These are phyloP conservation scores for Ascochyta viciae-villosae DNA, from an alignment of 2,329 filamentous ascomycete species.

Conservation along the genomic window DNA sequence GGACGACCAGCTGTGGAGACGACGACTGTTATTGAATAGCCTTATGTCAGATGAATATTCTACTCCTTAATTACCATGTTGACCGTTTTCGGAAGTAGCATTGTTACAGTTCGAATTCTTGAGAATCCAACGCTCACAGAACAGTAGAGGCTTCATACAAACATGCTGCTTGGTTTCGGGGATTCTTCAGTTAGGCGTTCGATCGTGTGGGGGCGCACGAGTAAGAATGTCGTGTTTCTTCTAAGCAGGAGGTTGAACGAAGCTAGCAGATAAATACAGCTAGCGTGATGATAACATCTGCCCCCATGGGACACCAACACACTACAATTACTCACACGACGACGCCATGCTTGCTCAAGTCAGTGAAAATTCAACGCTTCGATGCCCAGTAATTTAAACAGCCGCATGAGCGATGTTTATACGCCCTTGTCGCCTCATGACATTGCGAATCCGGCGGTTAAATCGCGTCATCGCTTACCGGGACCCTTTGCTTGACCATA, in stretches of 20 bases:
- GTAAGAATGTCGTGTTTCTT: too few species aligned
- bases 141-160: too few species aligned
- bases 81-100: not conserved
- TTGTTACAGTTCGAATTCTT: not conserved
- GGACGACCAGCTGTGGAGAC: not conserved
- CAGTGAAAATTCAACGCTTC: not conserved
- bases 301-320: not conserved
- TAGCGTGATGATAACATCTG: not conserved
- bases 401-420: not conserved
- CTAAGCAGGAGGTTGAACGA: too few species aligned
- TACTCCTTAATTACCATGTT: not conserved
- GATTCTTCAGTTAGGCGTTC: too few species aligned
- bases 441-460: slow-evolving; percentile 18
- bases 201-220: too few species aligned
- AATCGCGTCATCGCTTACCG: slow-evolving; percentile 18
- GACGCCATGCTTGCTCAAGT: not conserved
- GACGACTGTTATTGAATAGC: not conserved
- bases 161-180: too few species aligned
- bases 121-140: too few species aligned
- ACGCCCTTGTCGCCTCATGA: not conserved
- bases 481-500: not conserved
- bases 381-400: slow-evolving; percentile 5
- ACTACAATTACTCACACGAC: not conserved
- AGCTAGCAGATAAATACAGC: too few species aligned
- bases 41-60: not conserved